Base-by-base conservation (phyloP, 2,329 filamentous ascomycete genomes). In the Exophiala sideris region DNA sequence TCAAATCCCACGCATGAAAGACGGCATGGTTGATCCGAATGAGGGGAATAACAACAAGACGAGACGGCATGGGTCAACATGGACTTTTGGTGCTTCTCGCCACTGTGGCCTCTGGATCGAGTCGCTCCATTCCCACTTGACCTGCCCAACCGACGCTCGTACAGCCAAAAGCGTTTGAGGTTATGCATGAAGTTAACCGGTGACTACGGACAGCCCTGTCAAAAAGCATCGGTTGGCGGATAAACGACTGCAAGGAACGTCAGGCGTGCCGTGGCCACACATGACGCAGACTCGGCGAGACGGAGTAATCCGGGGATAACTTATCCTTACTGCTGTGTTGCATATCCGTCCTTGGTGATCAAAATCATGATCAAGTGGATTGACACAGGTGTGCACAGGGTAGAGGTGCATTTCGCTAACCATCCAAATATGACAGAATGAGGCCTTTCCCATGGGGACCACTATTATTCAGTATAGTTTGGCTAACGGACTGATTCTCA, bases 221-320 rank as follows among this genome's bases (percentile, higher is more conserved):
- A 21, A 33, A 33, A 12, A 12, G 18, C 24, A 29, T 33, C 16
- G 53, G 44, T 45, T 52, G 44, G 48, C 33, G 21, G 33, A 51
- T 48, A 48, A 21, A 10, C 10, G 35, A 33, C 20, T 41, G 53
- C 52, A 48, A 38, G 45, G 29, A 33, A 41, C 35, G 51, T 54
- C 48, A 56, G 53, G 53, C 53, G 53, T 45, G 18, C 53, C 44
- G 39, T 45, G 51, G 51, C 16, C 21, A 49, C 38, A 45, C 45
- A 34, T 52, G 41, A 18, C 18, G 42, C 50, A 21, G 24, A 29
- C 24, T 29, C 24, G 24, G 5, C 5, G 20, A 44, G 40, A 18
- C 40, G 41, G 21, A 45, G 14, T 1, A n/a, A 12, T 32, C 16
- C 18, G 20, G 14, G 10, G 39, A 18, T 29, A 29, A 5, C 7